phyloP scores from a whole-genome alignment of 129 eudicot species.

The sunflower (Helianthus annuus) region HanXRQr2.0-SUNRISE NC_035441.2:119346875-119347374 shows the following conservation, averaged over 20 bases:
- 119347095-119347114: constrained; percentile 1
- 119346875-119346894: constrained; percentile 13
- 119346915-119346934: background rate
- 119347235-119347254: constrained; percentile 15
- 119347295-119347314: background rate
- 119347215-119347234: constrained; percentile 18
- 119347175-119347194: constrained; percentile 1
- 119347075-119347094: constrained; percentile 15
- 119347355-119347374: constrained; percentile 28
- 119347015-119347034: constrained; percentile 19
- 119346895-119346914: constrained; percentile 22
- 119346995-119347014: constrained; percentile 6
- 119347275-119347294: too few species aligned
- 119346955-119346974: constrained; percentile 25
- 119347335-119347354: constrained; percentile 26
- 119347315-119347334: background rate
- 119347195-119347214: constrained; percentile 5
- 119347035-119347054: constrained; percentile 23
- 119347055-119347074: constrained; percentile 17
- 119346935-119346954: background rate
- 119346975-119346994: constrained; percentile 10
- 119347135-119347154: constrained; percentile 7
- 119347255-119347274: background rate
- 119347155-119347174: background rate
- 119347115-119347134: constrained; percentile 23